Percentiles rank a stretch among this genome's conserved stretches.
phyloP scores from a whole-genome alignment of 305 asterid genomes.

The Ruellia speciosa region DNA sequence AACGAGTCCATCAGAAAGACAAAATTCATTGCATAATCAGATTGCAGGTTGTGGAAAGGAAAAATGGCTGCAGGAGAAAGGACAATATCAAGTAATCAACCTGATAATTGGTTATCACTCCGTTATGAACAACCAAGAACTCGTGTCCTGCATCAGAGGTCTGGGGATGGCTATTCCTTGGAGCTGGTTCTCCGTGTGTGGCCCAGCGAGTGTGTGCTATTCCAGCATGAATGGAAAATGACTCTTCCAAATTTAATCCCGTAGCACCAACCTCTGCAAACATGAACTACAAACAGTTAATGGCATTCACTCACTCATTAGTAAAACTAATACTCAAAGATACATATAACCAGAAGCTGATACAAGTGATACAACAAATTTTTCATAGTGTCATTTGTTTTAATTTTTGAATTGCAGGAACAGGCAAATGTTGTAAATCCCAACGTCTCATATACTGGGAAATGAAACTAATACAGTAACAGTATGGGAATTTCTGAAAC shows the following conservation, averaged over 20 bases:
- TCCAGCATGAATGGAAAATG: slow-evolving; percentile 83
- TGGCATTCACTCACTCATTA: not conserved
- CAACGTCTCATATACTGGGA: too few species aligned
- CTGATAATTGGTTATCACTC: slow-evolving; percentile 92
- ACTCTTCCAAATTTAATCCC: slow-evolving; percentile 69
- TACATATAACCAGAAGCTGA: not conserved
- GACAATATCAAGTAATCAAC: slow-evolving; percentile 25
- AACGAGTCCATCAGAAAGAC: slow-evolving; percentile 10
- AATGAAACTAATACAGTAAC: too few species aligned
- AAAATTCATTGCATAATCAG: not conserved
- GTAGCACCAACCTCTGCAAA: slow-evolving; percentile 68
- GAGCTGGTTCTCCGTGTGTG: slow-evolving; percentile 97
- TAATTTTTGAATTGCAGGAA: too few species aligned
- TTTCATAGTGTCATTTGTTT: too few species aligned
- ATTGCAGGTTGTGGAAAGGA: too few species aligned
- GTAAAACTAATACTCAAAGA: not conserved
- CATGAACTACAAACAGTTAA: slow-evolving; percentile 10
- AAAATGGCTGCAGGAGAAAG: not conserved
- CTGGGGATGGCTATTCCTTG: slow-evolving; percentile 94
- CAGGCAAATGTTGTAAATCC: too few species aligned
- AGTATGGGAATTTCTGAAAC: too few species aligned
- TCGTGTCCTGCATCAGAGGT: slow-evolving; percentile 71
- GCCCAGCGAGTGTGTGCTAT: slow-evolving; percentile 99
- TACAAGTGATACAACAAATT: too few species aligned
- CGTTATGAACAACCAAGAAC: slow-evolving; percentile 90